Base-by-base conservation (phyloP, 805 yeast genomes). In the Babjeviella inositovora region DNA sequence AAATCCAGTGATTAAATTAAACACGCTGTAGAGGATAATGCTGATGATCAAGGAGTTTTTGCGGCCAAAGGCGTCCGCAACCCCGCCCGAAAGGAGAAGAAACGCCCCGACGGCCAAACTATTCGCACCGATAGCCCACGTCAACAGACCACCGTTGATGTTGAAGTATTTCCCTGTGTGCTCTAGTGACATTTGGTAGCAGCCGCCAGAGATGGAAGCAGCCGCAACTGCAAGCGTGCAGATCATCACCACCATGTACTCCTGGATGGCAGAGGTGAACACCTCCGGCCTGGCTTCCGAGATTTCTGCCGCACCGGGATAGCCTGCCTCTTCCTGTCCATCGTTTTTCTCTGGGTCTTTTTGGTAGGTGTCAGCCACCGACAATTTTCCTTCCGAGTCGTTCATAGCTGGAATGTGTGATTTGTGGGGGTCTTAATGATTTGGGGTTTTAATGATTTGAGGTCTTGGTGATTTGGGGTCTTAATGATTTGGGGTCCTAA, bases 11-110 rank as follows among this genome's bases (percentile, higher is more conserved):
- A 47, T 43, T 8, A 59, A 32, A 4, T 53, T 31, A 31, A 40
- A 25, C 6, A 45, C 17, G 0, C 57, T 45, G 28, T 34, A 56
- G 11, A 37, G 31, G 7, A 31, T 16, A 24, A 41, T 58, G 8
- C 59, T 49, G 6, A 38, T 29, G 2, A 57, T 23, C 7, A 60
- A 39, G 6, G 57, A 41, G 11, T 45, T 41, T 26, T 47, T 56
- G 15, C 67, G 41, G 9, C 66, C 66, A 32, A 60, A 37, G 1
- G 52, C 47, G 37, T 60, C 68, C 2, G 66, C 58, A n/a, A 61
- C 29, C 13, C 56, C 57, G 7, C 67, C 64, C 46, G 56, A 47
- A 7, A 60, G 25, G 11, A 60, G 36, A 14, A 61, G 37, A 20
- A 53, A 45, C 3, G 62, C 41, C 6, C 65, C 67, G 23, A 49